phyloP scores from a whole-genome alignment of 257 asterid species.

The Solanum tacnaense region DNA sequence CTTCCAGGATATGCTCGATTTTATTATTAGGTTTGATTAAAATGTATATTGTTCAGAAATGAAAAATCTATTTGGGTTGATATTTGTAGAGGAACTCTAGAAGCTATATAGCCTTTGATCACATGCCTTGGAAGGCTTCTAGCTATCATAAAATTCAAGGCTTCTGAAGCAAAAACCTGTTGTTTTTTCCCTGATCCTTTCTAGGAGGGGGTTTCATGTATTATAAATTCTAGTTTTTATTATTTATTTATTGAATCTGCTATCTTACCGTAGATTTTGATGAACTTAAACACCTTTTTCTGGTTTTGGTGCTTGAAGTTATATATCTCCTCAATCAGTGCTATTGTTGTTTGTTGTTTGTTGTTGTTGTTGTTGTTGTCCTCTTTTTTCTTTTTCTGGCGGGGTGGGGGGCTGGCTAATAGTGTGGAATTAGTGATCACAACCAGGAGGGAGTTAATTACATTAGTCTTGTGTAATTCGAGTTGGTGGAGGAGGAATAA shows the following conservation, averaged over 20 bases:
- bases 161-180: not conserved
- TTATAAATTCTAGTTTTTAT: not conserved
- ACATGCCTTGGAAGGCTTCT: not conserved
- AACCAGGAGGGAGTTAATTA: not conserved
- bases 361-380: not conserved
- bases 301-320: not conserved
- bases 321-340: not conserved
- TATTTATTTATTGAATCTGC: not conserved
- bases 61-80: not conserved
- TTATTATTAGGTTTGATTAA: not conserved
- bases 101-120: not conserved
- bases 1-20: not conserved
- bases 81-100: not conserved
- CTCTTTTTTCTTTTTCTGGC: not conserved
- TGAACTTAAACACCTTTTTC: not conserved
- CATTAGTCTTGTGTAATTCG: not conserved
- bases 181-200: not conserved
- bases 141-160: not conserved
- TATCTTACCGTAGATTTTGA: not conserved
- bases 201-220: not conserved
- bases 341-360: not conserved
- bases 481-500: not conserved
- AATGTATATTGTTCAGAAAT: not conserved
- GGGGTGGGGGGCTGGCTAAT: not conserved
- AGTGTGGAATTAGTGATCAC: not conserved